Conservation (phyloP, 352 stramenopile genomes). For the Phytopythium cucurbitacearum region DNA sequence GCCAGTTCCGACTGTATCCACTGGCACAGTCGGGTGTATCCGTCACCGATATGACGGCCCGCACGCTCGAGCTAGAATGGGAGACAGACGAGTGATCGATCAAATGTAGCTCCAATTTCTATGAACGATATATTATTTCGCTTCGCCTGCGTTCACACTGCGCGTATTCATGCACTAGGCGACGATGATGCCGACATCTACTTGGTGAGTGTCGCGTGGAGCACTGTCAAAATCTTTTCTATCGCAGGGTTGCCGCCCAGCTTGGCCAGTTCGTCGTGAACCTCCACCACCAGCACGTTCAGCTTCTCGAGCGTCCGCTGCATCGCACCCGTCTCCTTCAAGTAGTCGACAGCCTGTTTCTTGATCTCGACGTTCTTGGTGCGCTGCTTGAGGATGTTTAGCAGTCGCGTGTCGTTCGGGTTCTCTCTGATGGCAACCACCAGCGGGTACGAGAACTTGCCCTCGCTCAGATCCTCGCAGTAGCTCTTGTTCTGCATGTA, state of each 20-base stretch:
- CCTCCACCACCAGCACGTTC: constrained; percentile 38
- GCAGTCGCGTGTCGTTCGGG: constrained; percentile 79
- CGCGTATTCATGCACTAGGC: too few relatives aligned
- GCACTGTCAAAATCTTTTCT: constrained; percentile 45
- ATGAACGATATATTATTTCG: too few relatives aligned
- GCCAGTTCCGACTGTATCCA: constrained; percentile 30
- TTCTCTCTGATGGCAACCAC: constrained; percentile 77
- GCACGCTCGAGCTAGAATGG: constrained; percentile 15
- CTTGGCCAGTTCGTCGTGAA: constrained; percentile 36
- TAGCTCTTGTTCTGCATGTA: constrained; percentile 98
- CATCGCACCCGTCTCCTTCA: constrained; percentile 64
- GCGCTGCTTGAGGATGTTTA: constrained; percentile 96
- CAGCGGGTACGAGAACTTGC: constrained; percentile 94
- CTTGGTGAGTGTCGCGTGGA: constrained; percentile 44
- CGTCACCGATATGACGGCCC: constrained; percentile 19
- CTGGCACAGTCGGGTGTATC: constrained; percentile 16
- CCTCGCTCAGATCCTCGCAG: constrained; percentile 97
- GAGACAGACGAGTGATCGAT: constrained; percentile 13
- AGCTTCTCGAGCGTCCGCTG: constrained; percentile 54
- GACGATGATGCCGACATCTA: too few relatives aligned
- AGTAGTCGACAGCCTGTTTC: constrained; percentile 88
- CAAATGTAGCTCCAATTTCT: neutral
- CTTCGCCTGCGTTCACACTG: too few relatives aligned
- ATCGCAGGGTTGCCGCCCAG: constrained; percentile 58
- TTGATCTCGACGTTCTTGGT: constrained; percentile 95